Evolutionary conservation across 2,329 filamentous ascomycete genomes (phyloP).

Genomic region (Coniochaeta sp.): DNA sequence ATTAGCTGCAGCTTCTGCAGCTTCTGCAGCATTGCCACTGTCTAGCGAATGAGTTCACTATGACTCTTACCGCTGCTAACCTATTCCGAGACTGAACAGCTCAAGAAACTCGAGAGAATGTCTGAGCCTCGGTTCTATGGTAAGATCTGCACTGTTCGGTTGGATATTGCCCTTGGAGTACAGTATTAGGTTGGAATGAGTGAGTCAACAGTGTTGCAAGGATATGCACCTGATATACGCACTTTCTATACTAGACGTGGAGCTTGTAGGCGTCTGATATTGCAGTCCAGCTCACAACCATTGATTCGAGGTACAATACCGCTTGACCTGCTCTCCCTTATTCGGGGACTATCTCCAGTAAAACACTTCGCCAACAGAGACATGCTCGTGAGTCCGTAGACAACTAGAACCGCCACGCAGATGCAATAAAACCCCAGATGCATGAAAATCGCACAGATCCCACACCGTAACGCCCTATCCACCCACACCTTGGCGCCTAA

Average conservation of each 20-base stretch:
- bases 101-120: too few relatives aligned
- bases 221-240: not conserved
- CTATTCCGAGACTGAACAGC: not conserved
- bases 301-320: not conserved
- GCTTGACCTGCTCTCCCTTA: too few relatives aligned
- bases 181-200: not conserved
- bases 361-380: too few relatives aligned
- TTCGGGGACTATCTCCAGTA: too few relatives aligned
- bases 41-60: not conserved
- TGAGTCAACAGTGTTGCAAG: not conserved
- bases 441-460: too few relatives aligned
- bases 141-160: not conserved
- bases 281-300: not conserved
- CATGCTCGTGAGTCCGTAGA: too few relatives aligned
- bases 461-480: too few relatives aligned
- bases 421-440: too few relatives aligned
- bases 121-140: not conserved
- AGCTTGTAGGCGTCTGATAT: not conserved
- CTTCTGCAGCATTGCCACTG: not conserved
- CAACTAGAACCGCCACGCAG: too few relatives aligned
- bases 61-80: not conserved
- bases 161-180: not conserved
- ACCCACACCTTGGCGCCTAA: not conserved
- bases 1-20: not conserved
- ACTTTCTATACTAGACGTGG: not conserved